Evolutionary conservation across 1,284 basidiomycete species (phyloP), one percentile per base, ranked within the genome.

Genomic region (Erythrobasidium hasegawianum): DNA sequence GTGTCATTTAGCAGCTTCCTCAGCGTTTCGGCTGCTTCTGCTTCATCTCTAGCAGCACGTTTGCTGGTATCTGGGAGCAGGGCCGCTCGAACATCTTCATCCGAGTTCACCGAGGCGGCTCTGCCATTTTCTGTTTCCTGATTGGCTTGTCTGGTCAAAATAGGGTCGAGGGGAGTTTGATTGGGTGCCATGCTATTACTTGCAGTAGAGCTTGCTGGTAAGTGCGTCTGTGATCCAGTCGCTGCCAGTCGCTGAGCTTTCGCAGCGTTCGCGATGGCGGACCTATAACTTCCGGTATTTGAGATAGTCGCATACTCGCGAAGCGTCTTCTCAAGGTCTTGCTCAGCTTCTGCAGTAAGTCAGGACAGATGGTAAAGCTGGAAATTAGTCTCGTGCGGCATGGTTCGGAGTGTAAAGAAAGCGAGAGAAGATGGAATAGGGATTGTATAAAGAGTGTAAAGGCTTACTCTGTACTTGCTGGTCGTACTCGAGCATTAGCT

Each of bases 201-300:
- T n/a, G n/a, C n/a, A n/a, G n/a, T n/a, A n/a, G n/a, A n/a, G n/a
- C n/a, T 47, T n/a, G 16, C 43, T 47, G 43, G 33, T 33, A 33
- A 33, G 33, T 4, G 33, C 33, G 33, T 4, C 11, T 33, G 33
- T 11, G 14, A 47, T 47, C 7, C 43, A 47, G 5, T n/a, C 4
- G 43, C n/a, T 5, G 70, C n/a, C 45, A 38, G 18, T 71, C 59
- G 13, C 71, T 71, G 20, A 72, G 64, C 24, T 71, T 68, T 11
- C 54, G 26, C 20, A 24, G n/a, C 50, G n/a, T 26, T 18, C 16
- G 54, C 38, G 10, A 56, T n/a, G 11, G 26, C 54, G 7, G 14
- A 22, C 24, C 10, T 20, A 14, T 45, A 33, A 2, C 11, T 14
- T 24, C 18, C 41, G 27, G 18, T 18, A 8, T 18, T 16, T 18